phyloP scores from a whole-genome alignment of 176 grass and related monocot genomes.

The Lolium perenne region DNA sequence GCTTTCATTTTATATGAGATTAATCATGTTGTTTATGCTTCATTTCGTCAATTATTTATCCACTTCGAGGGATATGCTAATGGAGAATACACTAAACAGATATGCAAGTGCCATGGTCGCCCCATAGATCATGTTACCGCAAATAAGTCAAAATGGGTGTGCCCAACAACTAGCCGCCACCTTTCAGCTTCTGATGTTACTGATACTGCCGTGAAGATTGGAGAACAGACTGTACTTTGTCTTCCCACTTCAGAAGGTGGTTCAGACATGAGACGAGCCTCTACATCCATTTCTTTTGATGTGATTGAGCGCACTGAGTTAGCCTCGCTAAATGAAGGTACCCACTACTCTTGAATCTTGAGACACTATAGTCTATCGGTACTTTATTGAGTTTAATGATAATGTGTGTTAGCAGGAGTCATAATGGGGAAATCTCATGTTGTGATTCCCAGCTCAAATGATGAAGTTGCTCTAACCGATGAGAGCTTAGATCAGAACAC shows the following conservation, averaged over 20 bases:
- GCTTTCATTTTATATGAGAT: slow-evolving; percentile 12
- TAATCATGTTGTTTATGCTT: neutral
- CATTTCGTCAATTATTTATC: neutral
- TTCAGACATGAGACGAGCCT: slow-evolving; percentile 44
- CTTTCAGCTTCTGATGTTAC: slow-evolving; percentile 75
- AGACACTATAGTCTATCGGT: neutral
- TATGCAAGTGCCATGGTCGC: slow-evolving; percentile 84
- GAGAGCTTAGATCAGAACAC: slow-evolving; percentile 70
- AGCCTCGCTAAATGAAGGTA: slow-evolving; percentile 86
- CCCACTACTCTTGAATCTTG: neutral
- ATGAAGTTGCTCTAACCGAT: slow-evolving; percentile 65
- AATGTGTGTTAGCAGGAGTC: slow-evolving; percentile 57
- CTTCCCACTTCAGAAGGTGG: slow-evolving; percentile 62
- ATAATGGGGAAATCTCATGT: slow-evolving; percentile 67
- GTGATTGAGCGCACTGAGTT: slow-evolving; percentile 77
- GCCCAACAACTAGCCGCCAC: slow-evolving; percentile 61
- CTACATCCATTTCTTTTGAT: slow-evolving; percentile 63
- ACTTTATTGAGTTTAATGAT: slow-evolving; percentile 19
- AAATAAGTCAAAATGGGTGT: slow-evolving; percentile 50
- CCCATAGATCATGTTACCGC: slow-evolving; percentile 46
- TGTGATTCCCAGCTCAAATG: slow-evolving; percentile 72
- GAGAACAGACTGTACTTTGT: slow-evolving; percentile 72
- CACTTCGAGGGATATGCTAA: slow-evolving; percentile 41
- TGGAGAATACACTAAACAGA: slow-evolving; percentile 54
- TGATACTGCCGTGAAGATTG: slow-evolving; percentile 83